Base-by-base conservation (phyloP, 2,329 filamentous ascomycete genomes). In the Arthrobotrys pseudoclavata region DNA sequence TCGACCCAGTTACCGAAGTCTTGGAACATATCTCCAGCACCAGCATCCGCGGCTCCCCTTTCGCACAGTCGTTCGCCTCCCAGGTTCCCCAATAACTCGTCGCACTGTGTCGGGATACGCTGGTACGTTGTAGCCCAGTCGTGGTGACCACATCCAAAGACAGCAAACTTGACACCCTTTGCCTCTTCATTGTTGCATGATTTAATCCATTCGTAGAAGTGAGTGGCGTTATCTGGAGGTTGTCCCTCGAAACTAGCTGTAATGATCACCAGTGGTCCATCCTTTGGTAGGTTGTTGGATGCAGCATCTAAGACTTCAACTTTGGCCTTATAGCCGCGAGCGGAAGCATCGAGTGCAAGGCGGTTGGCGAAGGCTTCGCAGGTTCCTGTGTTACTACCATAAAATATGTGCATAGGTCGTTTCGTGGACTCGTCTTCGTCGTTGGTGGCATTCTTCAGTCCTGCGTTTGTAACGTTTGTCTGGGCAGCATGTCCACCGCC, bases 171-270 rank as follows among this genome's bases (percentile, higher is more conserved):
- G 0, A 91, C 87, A 6, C 86, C 87, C 7, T 88, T 84, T 22
- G 92, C 82, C 62, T 87, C 85, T 2, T 86, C 84, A 2, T 84
- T 86, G 69, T 87, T 84, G 10, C 88, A 84, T 12, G 81, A 84
- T 79, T 89, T 85, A 4, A 93, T 83, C 91, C 91, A 94, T 18
- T 86, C 84, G 24, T 90, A 87, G 80, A 94, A 94, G 60, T 88
- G 86, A 0, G 85, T 86, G 0, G 91, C 92, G 78, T 94, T 93
- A 77, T 92, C 90, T 0, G 91, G 88, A 0, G 92, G 90, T 68
- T 92, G 86, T 0, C 92, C 92, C 81, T 94, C 91, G 80, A 94
- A 94, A 0, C 89, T 90, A 0, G 91, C 87, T 0, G 89, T 90
- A 79, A 94, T 86, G 60, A 94, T 86, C 24, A 92, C 84, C 0